Conservation (phyloP, 306 rosid species). For the Cicer chorassanicum region DNA sequence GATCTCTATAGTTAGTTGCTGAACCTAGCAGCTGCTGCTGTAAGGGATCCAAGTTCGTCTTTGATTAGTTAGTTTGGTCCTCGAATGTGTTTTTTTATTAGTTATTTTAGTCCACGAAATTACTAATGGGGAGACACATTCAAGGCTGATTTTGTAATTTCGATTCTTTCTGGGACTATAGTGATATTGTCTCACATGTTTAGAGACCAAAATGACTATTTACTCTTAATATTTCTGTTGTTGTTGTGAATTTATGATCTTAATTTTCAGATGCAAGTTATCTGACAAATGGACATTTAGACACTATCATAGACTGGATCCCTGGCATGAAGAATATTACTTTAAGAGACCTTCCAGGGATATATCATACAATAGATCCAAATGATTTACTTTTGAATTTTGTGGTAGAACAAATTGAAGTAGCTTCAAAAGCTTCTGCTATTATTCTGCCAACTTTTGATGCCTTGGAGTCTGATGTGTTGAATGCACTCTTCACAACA, state of each 20-base stretch:
- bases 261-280: constrained; percentile 45
- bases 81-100: too few relatives aligned
- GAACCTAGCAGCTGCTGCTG: too few relatives aligned
- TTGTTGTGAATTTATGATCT: neutral
- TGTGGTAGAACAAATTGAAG: constrained; percentile 43
- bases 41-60: too few relatives aligned
- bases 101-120: too few relatives aligned
- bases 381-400: constrained; percentile 41
- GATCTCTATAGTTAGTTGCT: too few relatives aligned
- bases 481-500: constrained; percentile 46
- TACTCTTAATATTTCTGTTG: too few relatives aligned
- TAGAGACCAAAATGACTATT: too few relatives aligned
- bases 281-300: constrained; percentile 47
- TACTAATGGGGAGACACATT: too few relatives aligned
- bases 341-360: constrained; percentile 49
- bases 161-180: too few relatives aligned
- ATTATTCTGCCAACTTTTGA: constrained; percentile 50
- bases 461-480: constrained; percentile 47
- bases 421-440: constrained; percentile 50
- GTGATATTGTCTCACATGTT: too few relatives aligned
- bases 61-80: too few relatives aligned
- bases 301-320: constrained; percentile 52
- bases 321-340: constrained; percentile 52
- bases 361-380: constrained; percentile 44
- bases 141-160: too few relatives aligned